These are phyloP conservation scores for Xanthoceras sorbifolium DNA, from an alignment of 345 rosid genomes.

Conservation along the genomic window DNA sequence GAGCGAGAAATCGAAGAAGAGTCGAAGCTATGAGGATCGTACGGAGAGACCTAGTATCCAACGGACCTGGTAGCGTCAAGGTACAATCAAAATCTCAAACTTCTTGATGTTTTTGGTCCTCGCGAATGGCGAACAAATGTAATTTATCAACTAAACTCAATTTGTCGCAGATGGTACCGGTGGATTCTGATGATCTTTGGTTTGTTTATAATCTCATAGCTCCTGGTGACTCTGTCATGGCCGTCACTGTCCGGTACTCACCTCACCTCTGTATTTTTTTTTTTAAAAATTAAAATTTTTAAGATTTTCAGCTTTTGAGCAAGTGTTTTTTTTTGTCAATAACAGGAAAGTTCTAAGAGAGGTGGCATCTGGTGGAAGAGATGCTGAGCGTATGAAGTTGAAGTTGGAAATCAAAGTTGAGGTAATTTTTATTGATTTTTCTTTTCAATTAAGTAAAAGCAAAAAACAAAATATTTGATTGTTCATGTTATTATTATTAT, in stretches of 20 bases:
- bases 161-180: conserved; percentile 63
- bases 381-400: conserved; percentile 76
- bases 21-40: conserved; percentile 53
- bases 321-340: neutral
- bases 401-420: conserved; percentile 86
- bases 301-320: neutral
- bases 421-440: conserved; percentile 39
- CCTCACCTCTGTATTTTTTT: neutral
- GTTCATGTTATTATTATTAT: too few species aligned
- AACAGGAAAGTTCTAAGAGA: conserved; percentile 84
- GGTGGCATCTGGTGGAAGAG: conserved; percentile 77
- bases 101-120: neutral
- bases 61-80: conserved; percentile 91
- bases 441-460: neutral
- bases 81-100: conserved; percentile 32
- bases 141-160: too few species aligned
- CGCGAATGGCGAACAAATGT: neutral
- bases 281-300: neutral
- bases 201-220: conserved; percentile 80
- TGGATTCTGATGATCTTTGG: conserved; percentile 94
- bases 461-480: too few species aligned
- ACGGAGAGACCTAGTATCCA: conserved; percentile 46
- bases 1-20: neutral
- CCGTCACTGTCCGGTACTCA: conserved; percentile 78
- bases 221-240: conserved; percentile 76